Base-by-base conservation (phyloP, 768 basidiomycete species). In the Rhodotorula toruloides region DNA sequence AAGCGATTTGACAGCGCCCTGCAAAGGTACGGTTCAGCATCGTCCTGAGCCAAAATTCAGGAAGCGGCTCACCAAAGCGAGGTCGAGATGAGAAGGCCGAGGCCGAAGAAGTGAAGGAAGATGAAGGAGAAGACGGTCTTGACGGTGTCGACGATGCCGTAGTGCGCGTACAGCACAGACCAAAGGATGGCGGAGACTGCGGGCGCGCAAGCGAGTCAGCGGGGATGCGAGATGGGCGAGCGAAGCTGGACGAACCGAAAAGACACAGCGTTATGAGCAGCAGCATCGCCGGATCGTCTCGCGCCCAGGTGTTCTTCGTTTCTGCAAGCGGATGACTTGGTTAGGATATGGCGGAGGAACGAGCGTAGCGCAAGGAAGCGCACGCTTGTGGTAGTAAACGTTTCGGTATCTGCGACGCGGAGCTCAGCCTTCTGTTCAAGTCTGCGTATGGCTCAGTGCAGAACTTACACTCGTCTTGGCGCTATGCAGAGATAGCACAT, bases 301-400 rank as follows among this genome's bases (percentile, higher is more conserved):
- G 82, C 27, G 93, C 91, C 93, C 93, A 97, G 22, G 89, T 91
- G 77, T 98, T 96, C 82, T 96, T 97, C 27, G 93, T 97, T 81
- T 97, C 53, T 54, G 53, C n/a, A 16, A 36, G 13, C 34, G 32
- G 19, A 25, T 17, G 14, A 7, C 91, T 89, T 4, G 3, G 79
- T 68, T 46, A 52, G 70, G 44, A 42, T 50, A n/a, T 16, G 36
- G 16, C 16, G 49, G 32, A 59, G 42, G 60, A 39, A 46, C 22
- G 32, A 63, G 34, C 16, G 46, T 17, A 34, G 37, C 25, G 44
- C n/a, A 47, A 2, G 13, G 34, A 36, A 74, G 86, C 75, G 76
- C 93, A 93, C 53, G 90, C 79, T 93, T 93, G 79, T 96, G 93
- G 76, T 93, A 96, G 77, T 97, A 98, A 12, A 96, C 93, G 78